A percentile compares a stretch with the other conserved stretches of the same genome.
These are phyloP conservation scores for Penicillium soppii DNA, from an alignment of 495 filamentous ascomycete genomes.

Conservation along the genomic window DNA sequence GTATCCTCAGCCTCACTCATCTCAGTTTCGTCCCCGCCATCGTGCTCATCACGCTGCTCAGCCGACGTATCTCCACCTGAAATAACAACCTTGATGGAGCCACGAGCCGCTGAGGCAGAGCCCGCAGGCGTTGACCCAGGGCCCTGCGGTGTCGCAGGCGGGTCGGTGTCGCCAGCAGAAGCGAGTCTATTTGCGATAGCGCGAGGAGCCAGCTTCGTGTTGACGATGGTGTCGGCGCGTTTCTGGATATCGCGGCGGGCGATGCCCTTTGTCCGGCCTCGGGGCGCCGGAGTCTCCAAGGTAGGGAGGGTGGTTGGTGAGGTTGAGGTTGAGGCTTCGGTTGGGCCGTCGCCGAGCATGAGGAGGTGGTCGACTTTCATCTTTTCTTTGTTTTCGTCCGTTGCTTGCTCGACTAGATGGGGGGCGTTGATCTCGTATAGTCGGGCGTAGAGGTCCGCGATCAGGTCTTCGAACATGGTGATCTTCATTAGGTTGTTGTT, in stretches of 20 bases:
- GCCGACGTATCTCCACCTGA: slow-evolving; percentile 13
- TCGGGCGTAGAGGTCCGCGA: slow-evolving; percentile 81
- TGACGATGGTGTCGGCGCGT: slow-evolving; percentile 58
- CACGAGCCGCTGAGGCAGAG: slow-evolving; percentile 17
- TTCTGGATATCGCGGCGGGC: slow-evolving; percentile 63
- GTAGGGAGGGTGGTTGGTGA: slow-evolving; percentile 35
- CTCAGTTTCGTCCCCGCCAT: slow-evolving; percentile 79
- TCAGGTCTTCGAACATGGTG: slow-evolving; percentile 81
- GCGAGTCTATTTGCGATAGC: slow-evolving; percentile 27
- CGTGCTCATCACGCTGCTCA: slow-evolving; percentile 51
- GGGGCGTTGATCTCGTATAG: slow-evolving; percentile 62
- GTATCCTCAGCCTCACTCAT: slow-evolving; percentile 66
- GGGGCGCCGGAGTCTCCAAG: slow-evolving; percentile 43
- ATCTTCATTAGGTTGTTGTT: slow-evolving; percentile 84
- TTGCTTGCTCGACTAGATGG: slow-evolving; percentile 44
- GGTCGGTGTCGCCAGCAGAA: slow-evolving; percentile 23
- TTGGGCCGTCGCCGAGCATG: slow-evolving; percentile 36
- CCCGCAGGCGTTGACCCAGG: slow-evolving; percentile 11
- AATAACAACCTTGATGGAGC: neutral
- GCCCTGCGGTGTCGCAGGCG: slow-evolving; percentile 10
- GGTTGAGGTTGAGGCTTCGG: slow-evolving; percentile 37
- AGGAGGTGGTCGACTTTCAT: slow-evolving; percentile 61
- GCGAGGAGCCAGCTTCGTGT: slow-evolving; percentile 40
- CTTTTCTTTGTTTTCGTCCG: slow-evolving; percentile 53
- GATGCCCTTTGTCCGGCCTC: slow-evolving; percentile 58